Base-by-base conservation (phyloP, 2,329 filamentous ascomycete genomes). In the Hypoxylon sp. region DNA sequence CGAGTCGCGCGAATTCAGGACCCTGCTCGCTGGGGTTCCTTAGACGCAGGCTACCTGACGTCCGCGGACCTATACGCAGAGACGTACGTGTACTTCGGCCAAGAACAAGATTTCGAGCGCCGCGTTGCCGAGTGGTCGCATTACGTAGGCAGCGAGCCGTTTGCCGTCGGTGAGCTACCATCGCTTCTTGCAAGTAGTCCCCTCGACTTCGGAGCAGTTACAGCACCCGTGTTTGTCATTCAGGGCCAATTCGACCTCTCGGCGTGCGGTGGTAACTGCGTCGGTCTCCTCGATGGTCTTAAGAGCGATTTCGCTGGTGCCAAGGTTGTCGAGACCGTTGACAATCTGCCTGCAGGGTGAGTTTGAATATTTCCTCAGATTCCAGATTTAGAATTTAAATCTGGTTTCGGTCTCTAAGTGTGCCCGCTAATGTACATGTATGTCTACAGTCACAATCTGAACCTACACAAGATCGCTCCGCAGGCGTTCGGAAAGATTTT, bases 161-260 rank as follows among this genome's bases (percentile, higher is more conserved):
- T 78, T 44, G 73, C 75, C 11, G 65, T 74, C 5, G 76, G 67
- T 1, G 75, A 77, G 66, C 71, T 77, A n/a, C 75, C 71, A 3
- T 75, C 75, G 21, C 62, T 78, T 42, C 42, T 77, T 1, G 72
- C 60, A 13, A 74, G 73, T 21, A 73, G 74, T n/a, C 48, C 62
- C 5, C 59, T 77, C 2, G 55, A 56, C 2, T 77, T 73, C 21
- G 59, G 2, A 0, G 63, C 67, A 17, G 63, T 78, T 13, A 71
- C 67, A 15, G 74, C 72, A n/a, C 68, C 76, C 0, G 74, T 76
- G 7, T 59, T 75, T 15, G 46, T 76, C 3, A 39, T 77, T 5
- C 76, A 78, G 60, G 76, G 75, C 7, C 67, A 69, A 27, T 77
- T 70, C 46, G 76, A 77, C 46, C 62, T 76, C 2, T 78, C 75